phyloP scores from a whole-genome alignment of 2,329 filamentous ascomycete genomes.

The Fusarium dimerum region DNA sequence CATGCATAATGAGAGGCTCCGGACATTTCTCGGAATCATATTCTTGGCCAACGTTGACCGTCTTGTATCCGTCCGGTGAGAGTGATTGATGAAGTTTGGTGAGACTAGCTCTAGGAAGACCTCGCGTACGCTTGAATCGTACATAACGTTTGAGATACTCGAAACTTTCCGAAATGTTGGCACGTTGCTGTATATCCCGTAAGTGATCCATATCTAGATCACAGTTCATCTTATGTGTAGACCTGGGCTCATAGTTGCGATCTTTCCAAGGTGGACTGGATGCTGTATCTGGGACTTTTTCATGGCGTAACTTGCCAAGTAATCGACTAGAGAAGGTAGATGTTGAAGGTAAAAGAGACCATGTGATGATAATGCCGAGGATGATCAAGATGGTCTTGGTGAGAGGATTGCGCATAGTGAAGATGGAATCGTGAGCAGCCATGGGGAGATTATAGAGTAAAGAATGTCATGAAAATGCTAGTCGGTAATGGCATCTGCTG shows the following conservation, averaged over 20 bases:
- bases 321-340: not conserved
- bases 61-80: conserved; percentile 49
- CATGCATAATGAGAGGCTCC: conserved; percentile 51
- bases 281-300: conserved; percentile 14
- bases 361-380: conserved; percentile 44
- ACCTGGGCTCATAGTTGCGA: conserved; percentile 27
- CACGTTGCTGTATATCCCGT: conserved; percentile 45
- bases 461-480: not conserved
- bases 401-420: conserved; percentile 52
- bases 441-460: not conserved
- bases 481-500: too few relatives aligned
- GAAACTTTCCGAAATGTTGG: conserved; percentile 50
- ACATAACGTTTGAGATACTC: conserved; percentile 60
- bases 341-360: conserved; percentile 34
- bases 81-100: conserved; percentile 52
- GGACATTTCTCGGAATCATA: conserved; percentile 46
- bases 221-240: conserved; percentile 48
- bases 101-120: conserved; percentile 51
- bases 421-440: conserved; percentile 9
- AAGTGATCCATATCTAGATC: conserved; percentile 50
- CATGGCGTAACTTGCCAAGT: not conserved
- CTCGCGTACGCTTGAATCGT: conserved; percentile 48
- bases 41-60: conserved; percentile 47
- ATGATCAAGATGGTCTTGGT: conserved; percentile 47
- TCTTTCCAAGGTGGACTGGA: conserved; percentile 43